Conservation (phyloP, 441 rosid species). For the Adansonia rubrostipa region DNA sequence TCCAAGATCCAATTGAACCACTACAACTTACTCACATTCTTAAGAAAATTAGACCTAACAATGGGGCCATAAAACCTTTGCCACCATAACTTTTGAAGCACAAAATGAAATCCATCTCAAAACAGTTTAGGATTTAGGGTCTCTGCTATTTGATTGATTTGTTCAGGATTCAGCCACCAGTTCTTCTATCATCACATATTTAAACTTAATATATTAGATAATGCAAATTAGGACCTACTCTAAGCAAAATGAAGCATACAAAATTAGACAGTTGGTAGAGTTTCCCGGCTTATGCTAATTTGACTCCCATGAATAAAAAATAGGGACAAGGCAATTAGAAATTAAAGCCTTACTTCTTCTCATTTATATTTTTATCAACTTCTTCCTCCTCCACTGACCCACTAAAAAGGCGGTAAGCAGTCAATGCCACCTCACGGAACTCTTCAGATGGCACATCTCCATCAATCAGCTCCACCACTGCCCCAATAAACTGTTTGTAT, state of each 20-base stretch:
- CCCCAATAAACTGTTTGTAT: conserved; percentile 78
- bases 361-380: conserved; percentile 37
- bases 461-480: conserved; percentile 74
- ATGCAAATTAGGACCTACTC: neutral
- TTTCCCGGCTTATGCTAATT: neutral
- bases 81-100: conserved; percentile 9
- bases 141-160: neutral
- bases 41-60: neutral
- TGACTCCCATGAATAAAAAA: conserved; percentile 3
- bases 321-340: conserved; percentile 4
- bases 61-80: neutral
- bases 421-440: conserved; percentile 72
- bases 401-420: conserved; percentile 58
- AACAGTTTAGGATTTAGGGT: neutral
- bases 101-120: conserved; percentile 10
- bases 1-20: neutral
- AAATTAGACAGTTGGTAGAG: neutral
- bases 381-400: conserved; percentile 49
- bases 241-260: conserved; percentile 16
- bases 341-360: conserved; percentile 56
- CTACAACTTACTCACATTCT: neutral
- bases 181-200: neutral
- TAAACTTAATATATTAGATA: neutral
- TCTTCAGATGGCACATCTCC: conserved; percentile 80
- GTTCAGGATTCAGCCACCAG: neutral